Evolutionary conservation across 805 yeast species (phyloP).

Genomic region (Starmerella floris): DNA sequence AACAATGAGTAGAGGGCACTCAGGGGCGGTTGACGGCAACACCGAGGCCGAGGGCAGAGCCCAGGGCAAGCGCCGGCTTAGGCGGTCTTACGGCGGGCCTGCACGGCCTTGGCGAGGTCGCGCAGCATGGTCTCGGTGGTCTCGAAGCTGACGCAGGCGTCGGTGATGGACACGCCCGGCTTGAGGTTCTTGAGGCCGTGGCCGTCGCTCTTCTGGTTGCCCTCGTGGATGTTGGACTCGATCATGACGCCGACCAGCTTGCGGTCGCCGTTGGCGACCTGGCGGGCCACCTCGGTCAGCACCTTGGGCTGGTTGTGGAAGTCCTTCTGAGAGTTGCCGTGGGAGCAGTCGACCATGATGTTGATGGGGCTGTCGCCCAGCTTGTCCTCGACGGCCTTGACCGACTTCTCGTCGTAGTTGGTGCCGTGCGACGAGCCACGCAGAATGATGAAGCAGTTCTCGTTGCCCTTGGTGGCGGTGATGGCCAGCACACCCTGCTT

Average conservation of each 20-base stretch:
- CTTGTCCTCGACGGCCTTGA: conserved; percentile 56
- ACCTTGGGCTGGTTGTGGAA: conserved; percentile 92
- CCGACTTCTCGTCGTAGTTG: conserved; percentile 74
- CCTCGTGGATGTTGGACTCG: conserved; percentile 83
- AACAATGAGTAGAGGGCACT: too few relatives aligned
- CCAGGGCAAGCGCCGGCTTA: too few relatives aligned
- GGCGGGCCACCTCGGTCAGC: conserved; percentile 67
- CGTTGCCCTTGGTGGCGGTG: conserved; percentile 89
- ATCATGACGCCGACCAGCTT: conserved; percentile 87
- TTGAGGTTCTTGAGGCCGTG: conserved; percentile 46
- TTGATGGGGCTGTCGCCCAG: conserved; percentile 38
- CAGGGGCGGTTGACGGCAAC: too few relatives aligned
- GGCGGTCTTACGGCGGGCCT: conserved; percentile 37
- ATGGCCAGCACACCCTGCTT: conserved; percentile 95
- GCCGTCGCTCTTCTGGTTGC: conserved; percentile 67
- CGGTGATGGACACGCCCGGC: conserved; percentile 94
- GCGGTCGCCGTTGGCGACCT: conserved; percentile 67
- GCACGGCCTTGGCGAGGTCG: conserved; percentile 70
- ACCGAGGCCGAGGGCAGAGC: too few relatives aligned
- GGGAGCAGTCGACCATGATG: conserved; percentile 94
- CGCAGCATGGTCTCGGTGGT: conserved; percentile 70
- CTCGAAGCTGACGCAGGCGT: conserved; percentile 91
- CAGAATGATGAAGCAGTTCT: conserved; percentile 82
- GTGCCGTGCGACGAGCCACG: conserved; percentile 95
- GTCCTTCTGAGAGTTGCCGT: conserved; percentile 91